Evolutionary conservation across 2,329 filamentous ascomycete species (phyloP).

Genomic region (Tolypocladium album): DNA sequence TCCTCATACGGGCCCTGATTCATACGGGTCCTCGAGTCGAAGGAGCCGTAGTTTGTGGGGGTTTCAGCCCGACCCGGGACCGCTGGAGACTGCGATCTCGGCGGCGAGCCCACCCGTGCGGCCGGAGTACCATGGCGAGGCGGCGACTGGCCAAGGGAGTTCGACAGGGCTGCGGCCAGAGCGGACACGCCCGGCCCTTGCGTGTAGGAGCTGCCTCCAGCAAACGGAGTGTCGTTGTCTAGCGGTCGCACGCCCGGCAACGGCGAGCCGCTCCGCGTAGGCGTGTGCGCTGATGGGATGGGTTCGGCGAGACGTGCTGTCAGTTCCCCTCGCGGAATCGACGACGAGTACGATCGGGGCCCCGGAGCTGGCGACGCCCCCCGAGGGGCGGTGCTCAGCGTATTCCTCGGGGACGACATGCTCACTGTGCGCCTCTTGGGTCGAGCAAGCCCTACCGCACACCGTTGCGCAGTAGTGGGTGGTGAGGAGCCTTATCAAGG

Average conservation of each 20-base stretch:
- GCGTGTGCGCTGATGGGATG: constrained; percentile 30
- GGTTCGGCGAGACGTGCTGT: constrained; percentile 53
- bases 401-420: constrained; percentile 28
- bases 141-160: constrained; percentile 59
- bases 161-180: constrained; percentile 75
- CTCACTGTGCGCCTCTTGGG: constrained; percentile 6
- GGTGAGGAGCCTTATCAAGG: background rate
- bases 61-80: constrained; percentile 31
- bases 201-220: constrained; percentile 51
- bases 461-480: background rate
- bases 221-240: constrained; percentile 49
- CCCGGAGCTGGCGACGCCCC: constrained; percentile 38
- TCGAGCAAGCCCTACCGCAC: background rate
- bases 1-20: constrained; percentile 64
- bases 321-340: constrained; percentile 45
- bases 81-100: constrained; percentile 25
- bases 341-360: constrained; percentile 36
- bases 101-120: constrained; percentile 47
- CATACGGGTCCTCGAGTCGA: constrained; percentile 55
- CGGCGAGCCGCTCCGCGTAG: constrained; percentile 24
- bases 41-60: constrained; percentile 74
- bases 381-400: constrained; percentile 24
- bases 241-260: constrained; percentile 11
- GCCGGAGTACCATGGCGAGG: constrained; percentile 59
- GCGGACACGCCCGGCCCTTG: constrained; percentile 78